These are phyloP conservation scores for Cytospora piceicola DNA, from an alignment of 2,329 filamentous ascomycete genomes.

Conservation along the genomic window DNA sequence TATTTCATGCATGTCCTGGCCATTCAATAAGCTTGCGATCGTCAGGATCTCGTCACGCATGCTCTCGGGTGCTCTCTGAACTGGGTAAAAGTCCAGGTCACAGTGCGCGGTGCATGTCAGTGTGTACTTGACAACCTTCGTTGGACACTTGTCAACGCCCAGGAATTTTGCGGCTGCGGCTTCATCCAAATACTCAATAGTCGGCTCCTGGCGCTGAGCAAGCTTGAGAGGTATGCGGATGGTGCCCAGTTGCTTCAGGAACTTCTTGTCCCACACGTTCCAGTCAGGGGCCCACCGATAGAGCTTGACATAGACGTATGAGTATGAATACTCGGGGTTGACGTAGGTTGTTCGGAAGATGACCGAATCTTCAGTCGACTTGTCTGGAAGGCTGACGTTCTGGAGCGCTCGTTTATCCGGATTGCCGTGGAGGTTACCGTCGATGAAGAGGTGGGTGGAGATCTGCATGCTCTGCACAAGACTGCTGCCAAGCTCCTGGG, in stretches of 20 bases:
- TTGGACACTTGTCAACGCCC: neutral
- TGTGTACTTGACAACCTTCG: too few relatives aligned
- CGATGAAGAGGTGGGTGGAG: neutral
- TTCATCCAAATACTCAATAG: neutral
- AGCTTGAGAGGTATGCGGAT: neutral
- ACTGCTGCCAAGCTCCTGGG: neutral
- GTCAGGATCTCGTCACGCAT: too few relatives aligned
- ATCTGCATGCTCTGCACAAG: neutral
- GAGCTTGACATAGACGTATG: neutral
- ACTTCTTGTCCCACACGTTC: neutral
- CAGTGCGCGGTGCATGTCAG: too few relatives aligned
- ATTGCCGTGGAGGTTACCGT: neutral
- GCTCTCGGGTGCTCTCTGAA: too few relatives aligned
- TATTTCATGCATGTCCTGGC: too few relatives aligned
- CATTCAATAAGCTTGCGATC: too few relatives aligned
- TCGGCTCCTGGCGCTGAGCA: neutral
- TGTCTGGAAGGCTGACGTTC: neutral
- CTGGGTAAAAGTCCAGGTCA: too few relatives aligned
- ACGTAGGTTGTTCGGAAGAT: neutral
- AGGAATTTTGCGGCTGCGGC: neutral
- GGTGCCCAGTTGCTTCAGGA: neutral
- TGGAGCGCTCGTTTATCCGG: neutral
- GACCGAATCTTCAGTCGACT: neutral
- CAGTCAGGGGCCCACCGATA: neutral
- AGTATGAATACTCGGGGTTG: neutral